These are phyloP conservation scores for Mortierella sp. DNA, from an alignment of 371 early-diverging fungal genomes.

Conservation along the genomic window DNA sequence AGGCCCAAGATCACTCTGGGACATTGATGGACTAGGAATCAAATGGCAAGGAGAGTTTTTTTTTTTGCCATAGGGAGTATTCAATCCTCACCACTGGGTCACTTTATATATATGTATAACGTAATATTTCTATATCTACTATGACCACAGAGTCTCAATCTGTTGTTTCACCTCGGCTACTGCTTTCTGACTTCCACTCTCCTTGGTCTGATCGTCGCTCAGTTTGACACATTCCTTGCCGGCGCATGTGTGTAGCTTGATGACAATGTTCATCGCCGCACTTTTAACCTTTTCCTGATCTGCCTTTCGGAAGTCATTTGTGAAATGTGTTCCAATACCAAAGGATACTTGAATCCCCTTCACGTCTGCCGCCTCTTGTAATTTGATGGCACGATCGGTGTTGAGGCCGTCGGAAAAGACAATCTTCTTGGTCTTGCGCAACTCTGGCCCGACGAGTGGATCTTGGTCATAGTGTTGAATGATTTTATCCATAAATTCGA, in stretches of 20 bases:
- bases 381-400: constrained; percentile 64
- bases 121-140: neutral
- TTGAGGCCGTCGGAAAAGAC: constrained; percentile 81
- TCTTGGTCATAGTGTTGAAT: constrained; percentile 76
- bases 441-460: constrained; percentile 41
- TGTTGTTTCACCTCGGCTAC: constrained; percentile 62
- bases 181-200: constrained; percentile 69
- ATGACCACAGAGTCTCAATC: constrained; percentile 20
- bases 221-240: constrained; percentile 78
- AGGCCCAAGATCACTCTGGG: too few relatives aligned
- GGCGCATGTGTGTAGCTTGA: constrained; percentile 75
- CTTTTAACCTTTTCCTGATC: constrained; percentile 27
- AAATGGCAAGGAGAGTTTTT: too few relatives aligned
- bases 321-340: constrained; percentile 85
- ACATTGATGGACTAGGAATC: too few relatives aligned
- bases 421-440: constrained; percentile 65
- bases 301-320: constrained; percentile 73
- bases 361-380: constrained; percentile 61
- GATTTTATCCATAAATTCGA: constrained; percentile 65
- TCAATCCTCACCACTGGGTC: too few relatives aligned
- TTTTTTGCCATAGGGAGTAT: too few relatives aligned
- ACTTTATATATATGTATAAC: too few relatives aligned
- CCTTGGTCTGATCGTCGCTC: constrained; percentile 77
- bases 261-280: constrained; percentile 77
- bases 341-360: constrained; percentile 71